phyloP scores from a whole-genome alignment of 108 stramenopile species.

The Cyclotella choctawhatcheeana region DNA sequence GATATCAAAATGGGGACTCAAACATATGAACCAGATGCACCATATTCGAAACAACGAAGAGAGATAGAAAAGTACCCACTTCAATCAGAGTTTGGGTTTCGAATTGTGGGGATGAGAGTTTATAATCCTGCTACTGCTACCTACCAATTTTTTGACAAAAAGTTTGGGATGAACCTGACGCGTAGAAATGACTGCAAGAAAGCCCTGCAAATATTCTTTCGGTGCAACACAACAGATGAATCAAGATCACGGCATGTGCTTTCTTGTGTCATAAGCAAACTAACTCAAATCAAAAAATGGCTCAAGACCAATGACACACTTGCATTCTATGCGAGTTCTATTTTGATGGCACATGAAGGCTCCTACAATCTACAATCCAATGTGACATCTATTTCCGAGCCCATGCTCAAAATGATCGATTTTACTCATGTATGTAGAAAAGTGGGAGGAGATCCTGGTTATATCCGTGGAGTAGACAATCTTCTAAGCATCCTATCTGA shows the following conservation, averaged over 20 bases:
- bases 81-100: slow-evolving; percentile 78
- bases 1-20: slow-evolving; percentile 89
- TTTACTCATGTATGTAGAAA: slow-evolving; percentile 78
- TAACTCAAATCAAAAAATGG: slow-evolving; percentile 58
- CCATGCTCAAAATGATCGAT: slow-evolving; percentile 79
- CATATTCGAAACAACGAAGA: slow-evolving; percentile 61
- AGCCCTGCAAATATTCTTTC: slow-evolving; percentile 66
- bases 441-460: slow-evolving; percentile 58
- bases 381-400: slow-evolving; percentile 20
- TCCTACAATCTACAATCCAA: not conserved
- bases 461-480: slow-evolving; percentile 61
- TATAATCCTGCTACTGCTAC: slow-evolving; percentile 66
- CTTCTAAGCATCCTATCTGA: slow-evolving; percentile 56
- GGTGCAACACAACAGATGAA: slow-evolving; percentile 12
- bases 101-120: slow-evolving; percentile 80
- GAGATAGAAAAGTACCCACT: slow-evolving; percentile 78
- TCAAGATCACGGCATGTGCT: not conserved
- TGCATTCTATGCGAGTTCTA: slow-evolving; percentile 76
- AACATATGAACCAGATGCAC: slow-evolving; percentile 80
- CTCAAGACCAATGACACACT: slow-evolving; percentile 64
- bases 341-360: slow-evolving; percentile 83
- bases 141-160: slow-evolving; percentile 62
- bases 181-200: slow-evolving; percentile 50
- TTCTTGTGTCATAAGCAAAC: slow-evolving; percentile 39
- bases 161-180: slow-evolving; percentile 63